Percentiles rank a stretch among this genome's conserved stretches.
Evolutionary conservation across 169 alveolate genomes (phyloP).

Genomic region (Cryptosporidium viatorum): DNA sequence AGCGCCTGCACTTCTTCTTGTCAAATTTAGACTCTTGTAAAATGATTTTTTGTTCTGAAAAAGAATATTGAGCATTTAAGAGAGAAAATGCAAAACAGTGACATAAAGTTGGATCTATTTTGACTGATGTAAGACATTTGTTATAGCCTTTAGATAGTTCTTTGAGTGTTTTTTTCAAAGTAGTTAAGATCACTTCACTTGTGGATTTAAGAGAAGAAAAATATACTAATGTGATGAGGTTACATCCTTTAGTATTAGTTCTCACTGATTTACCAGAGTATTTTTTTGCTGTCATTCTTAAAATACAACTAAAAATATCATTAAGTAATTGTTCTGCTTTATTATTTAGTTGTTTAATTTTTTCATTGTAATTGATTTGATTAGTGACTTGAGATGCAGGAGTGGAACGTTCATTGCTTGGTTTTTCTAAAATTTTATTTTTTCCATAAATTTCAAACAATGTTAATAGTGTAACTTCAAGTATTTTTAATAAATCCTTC

Average conservation of each 20-base stretch:
- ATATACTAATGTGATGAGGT: too few relatives aligned
- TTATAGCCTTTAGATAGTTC: not conserved
- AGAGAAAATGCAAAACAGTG: not conserved
- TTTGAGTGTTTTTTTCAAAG: not conserved
- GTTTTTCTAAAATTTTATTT: not conserved
- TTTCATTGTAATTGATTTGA: too few relatives aligned
- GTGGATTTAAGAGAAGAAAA: not conserved
- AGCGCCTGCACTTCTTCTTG: not conserved
- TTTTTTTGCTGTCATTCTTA: not conserved
- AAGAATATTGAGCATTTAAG: not conserved
- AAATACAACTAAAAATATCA: not conserved
- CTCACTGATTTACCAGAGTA: not conserved
- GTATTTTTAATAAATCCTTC: not conserved
- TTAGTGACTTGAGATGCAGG: not conserved
- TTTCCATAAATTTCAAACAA: not conserved
- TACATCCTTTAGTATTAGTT: not conserved
- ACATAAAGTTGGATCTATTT: not conserved
- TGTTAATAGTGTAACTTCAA: not conserved
- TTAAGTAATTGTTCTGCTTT: not conserved
- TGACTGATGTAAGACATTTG: not conserved
- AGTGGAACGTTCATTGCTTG: not conserved
- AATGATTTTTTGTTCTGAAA: not conserved
- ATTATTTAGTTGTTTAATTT: too few relatives aligned
- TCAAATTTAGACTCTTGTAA: not conserved
- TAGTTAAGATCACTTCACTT: not conserved